Conservation (phyloP, 345 rosid species). For the Gossypium australe region DNA sequence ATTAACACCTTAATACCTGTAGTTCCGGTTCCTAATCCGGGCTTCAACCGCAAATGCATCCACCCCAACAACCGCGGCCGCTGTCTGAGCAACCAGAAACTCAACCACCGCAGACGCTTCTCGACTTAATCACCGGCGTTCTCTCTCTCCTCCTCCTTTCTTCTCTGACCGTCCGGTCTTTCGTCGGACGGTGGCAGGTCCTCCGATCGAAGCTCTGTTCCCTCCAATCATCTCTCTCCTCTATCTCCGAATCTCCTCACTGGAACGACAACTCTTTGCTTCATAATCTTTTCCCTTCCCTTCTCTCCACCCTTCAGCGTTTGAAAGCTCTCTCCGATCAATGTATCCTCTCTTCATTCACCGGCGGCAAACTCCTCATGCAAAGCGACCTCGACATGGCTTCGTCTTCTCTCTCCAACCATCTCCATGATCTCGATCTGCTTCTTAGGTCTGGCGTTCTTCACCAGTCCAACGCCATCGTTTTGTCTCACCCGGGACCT, state of each 20-base stretch:
- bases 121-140: conserved; percentile 49
- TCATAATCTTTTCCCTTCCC: conserved; percentile 60
- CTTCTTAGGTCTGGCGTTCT: conserved; percentile 82
- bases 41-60: conserved; percentile 3
- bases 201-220: conserved; percentile 60
- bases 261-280: conserved; percentile 73
- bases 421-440: conserved; percentile 62
- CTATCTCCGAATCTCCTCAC: conserved; percentile 60
- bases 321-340: conserved; percentile 60
- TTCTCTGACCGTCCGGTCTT: conserved; percentile 50
- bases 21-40: not conserved
- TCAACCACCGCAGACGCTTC: conserved; percentile 52
- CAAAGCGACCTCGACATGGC: conserved; percentile 90
- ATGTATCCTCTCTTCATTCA: conserved; percentile 42
- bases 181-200: conserved; percentile 74
- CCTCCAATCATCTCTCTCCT: conserved; percentile 45
- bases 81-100: not conserved
- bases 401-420: conserved; percentile 51
- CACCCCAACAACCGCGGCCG: conserved; percentile 11
- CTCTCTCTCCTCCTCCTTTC: conserved; percentile 62
- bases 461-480: conserved; percentile 64
- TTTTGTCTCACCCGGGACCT: conserved; percentile 39
- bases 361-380: conserved; percentile 73
- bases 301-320: conserved; percentile 72
- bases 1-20: conserved; percentile 16